Conservation (phyloP, 192 early-diverging fungal species). For the Piromyces sp. region DNA sequence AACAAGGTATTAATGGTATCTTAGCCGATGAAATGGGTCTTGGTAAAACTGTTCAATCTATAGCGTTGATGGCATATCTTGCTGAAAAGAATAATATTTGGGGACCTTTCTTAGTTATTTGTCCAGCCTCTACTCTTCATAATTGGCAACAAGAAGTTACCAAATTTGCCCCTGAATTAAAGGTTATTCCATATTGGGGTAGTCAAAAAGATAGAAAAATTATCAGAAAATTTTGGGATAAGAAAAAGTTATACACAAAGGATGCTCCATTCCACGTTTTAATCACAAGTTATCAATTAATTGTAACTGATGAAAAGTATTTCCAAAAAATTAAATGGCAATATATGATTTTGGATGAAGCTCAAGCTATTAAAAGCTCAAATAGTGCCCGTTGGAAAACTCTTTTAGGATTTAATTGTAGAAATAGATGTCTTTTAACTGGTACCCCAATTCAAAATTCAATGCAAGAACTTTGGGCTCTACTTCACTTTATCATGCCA, state of each 20-base stretch:
- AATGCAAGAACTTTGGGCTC: constrained; percentile 86
- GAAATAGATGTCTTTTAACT: constrained; percentile 68
- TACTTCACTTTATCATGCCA: constrained; percentile 91
- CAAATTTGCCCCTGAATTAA: constrained; percentile 61
- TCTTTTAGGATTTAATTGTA: constrained; percentile 62
- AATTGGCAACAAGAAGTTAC: constrained; percentile 86
- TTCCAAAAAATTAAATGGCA: constrained; percentile 78
- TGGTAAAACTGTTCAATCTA: constrained; percentile 81
- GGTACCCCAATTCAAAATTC: constrained; percentile 89
- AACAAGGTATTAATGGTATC: constrained; percentile 82
- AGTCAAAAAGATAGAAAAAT: constrained; percentile 62
- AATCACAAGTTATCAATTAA: constrained; percentile 78
- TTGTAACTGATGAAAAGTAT: constrained; percentile 62
- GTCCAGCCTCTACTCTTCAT: constrained; percentile 71
- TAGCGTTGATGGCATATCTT: constrained; percentile 71
- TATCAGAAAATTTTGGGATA: constrained; percentile 54
- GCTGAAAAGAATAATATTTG: constrained; percentile 73
- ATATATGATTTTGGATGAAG: constrained; percentile 91
- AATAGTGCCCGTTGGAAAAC: constrained; percentile 68
- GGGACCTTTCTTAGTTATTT: constrained; percentile 82
- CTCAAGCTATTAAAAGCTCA: constrained; percentile 87
- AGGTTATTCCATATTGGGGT: constrained; percentile 78
- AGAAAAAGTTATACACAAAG: constrained; percentile 35
- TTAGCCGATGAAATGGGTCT: constrained; percentile 75
- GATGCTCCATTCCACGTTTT: constrained; percentile 74